These are phyloP conservation scores for Pulveroboletus ravenelii DNA, from an alignment of 768 basidiomycete genomes.

Conservation along the genomic window DNA sequence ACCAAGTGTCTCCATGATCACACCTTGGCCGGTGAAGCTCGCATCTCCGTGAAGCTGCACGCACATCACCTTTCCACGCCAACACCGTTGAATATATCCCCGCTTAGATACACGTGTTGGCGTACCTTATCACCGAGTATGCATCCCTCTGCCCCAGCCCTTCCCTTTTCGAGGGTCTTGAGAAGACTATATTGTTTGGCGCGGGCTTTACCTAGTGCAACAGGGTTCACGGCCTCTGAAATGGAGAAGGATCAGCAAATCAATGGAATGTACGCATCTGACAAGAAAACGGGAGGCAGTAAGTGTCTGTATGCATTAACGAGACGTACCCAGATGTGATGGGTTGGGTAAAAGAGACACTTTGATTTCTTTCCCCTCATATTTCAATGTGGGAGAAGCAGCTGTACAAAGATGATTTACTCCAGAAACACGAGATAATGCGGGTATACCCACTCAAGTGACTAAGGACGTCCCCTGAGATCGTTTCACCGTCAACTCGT, in stretches of 20 bases:
- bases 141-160: conserved; percentile 18
- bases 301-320: not conserved
- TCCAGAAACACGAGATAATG: not conserved
- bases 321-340: conserved; percentile 57
- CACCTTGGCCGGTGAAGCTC: conserved; percentile 85
- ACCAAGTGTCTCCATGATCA: conserved; percentile 84
- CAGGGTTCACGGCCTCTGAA: conserved; percentile 80
- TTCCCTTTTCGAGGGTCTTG: conserved; percentile 48
- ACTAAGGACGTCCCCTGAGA: conserved; percentile 82
- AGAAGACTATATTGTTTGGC: conserved; percentile 85
- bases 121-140: conserved; percentile 32
- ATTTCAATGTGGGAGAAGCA: conserved; percentile 59
- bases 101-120: not conserved
- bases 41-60: conserved; percentile 92
- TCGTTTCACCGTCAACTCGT: conserved; percentile 54
- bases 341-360: conserved; percentile 79
- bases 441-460: conserved; percentile 56
- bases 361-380: conserved; percentile 49
- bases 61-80: conserved; percentile 67
- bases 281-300: not conserved
- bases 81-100: conserved; percentile 8
- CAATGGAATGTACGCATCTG: not conserved
- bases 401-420: conserved; percentile 33
- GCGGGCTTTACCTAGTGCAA: conserved; percentile 85
- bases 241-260: not conserved